phyloP scores from a whole-genome alignment of 169 alveolate genomes.

The Eimeria sp. region DNA sequence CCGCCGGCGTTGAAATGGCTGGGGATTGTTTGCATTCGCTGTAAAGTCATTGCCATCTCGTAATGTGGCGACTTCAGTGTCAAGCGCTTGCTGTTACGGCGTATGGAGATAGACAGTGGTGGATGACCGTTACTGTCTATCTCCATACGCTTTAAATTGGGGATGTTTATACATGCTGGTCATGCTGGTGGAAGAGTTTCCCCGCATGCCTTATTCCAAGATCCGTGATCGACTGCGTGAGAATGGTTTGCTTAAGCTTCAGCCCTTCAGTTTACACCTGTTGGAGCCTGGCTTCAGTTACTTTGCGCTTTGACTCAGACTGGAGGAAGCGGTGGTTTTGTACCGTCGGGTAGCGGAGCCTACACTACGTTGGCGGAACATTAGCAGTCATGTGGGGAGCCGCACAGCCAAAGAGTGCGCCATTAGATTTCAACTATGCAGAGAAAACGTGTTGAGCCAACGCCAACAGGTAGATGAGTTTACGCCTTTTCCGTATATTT shows the following conservation, averaged over 20 bases:
- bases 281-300: not conserved
- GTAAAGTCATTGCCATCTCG: not conserved
- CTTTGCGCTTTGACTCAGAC: slow-evolving; percentile 32
- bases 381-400: slow-evolving; percentile 75
- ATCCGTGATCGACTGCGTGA: not conserved
- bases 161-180: slow-evolving; percentile 6
- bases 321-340: slow-evolving; percentile 83
- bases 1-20: not conserved
- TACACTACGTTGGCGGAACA: slow-evolving; percentile 74
- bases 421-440: slow-evolving; percentile 69
- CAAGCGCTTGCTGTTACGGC: not conserved
- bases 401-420: slow-evolving; percentile 82
- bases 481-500: not conserved
- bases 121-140: not conserved
- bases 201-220: not conserved
- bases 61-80: not conserved
- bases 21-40: not conserved
- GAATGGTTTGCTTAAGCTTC: not conserved
- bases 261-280: not conserved
- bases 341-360: slow-evolving; percentile 79
- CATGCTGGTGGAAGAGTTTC: not conserved
- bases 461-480: slow-evolving; percentile 7
- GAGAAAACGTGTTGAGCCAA: slow-evolving; percentile 37
- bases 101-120: not conserved
- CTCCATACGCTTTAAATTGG: not conserved